These are phyloP conservation scores for Pseudomicrostroma phylloplanum DNA, from an alignment of 1,284 basidiomycete species.

Conservation along the genomic window DNA sequence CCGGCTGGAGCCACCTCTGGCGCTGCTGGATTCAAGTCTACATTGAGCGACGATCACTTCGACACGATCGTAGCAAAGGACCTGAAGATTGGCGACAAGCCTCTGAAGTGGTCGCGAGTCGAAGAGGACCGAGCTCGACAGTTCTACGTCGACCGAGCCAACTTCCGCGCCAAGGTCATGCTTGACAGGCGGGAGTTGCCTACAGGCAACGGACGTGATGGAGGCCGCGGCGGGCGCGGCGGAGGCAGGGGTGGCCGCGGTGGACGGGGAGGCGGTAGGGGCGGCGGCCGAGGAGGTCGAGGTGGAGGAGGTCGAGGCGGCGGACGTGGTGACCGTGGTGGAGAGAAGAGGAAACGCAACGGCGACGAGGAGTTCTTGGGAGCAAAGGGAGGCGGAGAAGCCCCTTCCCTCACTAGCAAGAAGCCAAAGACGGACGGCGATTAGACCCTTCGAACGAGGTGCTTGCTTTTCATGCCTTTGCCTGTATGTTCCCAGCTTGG, in stretches of 20 bases:
- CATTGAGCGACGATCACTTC: conserved; percentile 54
- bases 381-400: background rate
- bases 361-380: conserved; percentile 3
- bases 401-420: conserved; percentile 1
- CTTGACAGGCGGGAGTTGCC: conserved; percentile 49
- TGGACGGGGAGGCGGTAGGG: conserved; percentile 45
- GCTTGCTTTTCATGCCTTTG: too few relatives aligned
- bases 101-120: conserved; percentile 48
- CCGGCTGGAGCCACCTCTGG: conserved; percentile 50
- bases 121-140: conserved; percentile 67
- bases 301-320: conserved; percentile 42
- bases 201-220: conserved; percentile 62
- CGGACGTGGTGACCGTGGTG: conserved; percentile 23
- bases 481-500: too few relatives aligned
- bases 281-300: conserved; percentile 40
- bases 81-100: conserved; percentile 52
- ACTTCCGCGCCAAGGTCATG: conserved; percentile 55
- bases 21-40: conserved; percentile 52
- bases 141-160: conserved; percentile 64
- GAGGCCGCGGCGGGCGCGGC: conserved; percentile 56
- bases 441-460: background rate
- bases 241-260: conserved; percentile 50
- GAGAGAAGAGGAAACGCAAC: conserved; percentile 30
- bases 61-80: conserved; percentile 52
- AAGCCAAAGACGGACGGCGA: background rate